Conservation (phyloP, 176 grass and related monocot genomes). For the Carex pumila region DNA sequence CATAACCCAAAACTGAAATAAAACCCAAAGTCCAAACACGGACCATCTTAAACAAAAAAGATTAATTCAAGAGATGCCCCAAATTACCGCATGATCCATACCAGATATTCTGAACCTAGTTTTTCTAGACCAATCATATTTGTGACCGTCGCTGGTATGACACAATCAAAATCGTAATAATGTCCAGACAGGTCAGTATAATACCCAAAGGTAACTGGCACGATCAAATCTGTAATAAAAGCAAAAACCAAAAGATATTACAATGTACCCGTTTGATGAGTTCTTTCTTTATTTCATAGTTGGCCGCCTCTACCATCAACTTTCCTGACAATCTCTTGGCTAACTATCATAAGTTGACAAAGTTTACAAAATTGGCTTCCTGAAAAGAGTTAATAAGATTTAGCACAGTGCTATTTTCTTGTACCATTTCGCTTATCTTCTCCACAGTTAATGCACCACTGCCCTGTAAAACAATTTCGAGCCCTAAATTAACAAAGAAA, state of each 20-base stretch:
- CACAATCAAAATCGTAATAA: not conserved
- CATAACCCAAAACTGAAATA: not conserved
- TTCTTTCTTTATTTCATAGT: constrained; percentile 95
- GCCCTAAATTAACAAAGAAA: constrained; percentile 11
- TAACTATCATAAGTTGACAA: constrained; percentile 52
- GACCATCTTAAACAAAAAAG: not conserved
- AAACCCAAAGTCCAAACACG: not conserved
- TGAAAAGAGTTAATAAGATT: constrained; percentile 5
- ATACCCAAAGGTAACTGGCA: not conserved
- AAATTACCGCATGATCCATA: not conserved
- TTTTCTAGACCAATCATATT: not conserved
- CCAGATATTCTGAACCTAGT: not conserved
- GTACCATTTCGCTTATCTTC: constrained; percentile 74
- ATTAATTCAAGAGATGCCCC: not conserved
- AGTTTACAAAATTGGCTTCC: constrained; percentile 20
- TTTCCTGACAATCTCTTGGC: constrained; percentile 80
- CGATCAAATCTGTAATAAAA: not conserved
- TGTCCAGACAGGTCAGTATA: not conserved
- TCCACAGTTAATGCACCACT: constrained; percentile 70
- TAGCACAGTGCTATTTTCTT: not conserved
- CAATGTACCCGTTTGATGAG: constrained; percentile 68
- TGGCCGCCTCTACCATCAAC: constrained; percentile 63
- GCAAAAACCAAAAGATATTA: not conserved
- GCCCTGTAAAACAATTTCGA: constrained; percentile 42
- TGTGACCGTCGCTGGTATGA: not conserved